Conservation (phyloP, 2,329 filamentous ascomycete genomes). For the Pestalotiopsis sp. region DNA sequence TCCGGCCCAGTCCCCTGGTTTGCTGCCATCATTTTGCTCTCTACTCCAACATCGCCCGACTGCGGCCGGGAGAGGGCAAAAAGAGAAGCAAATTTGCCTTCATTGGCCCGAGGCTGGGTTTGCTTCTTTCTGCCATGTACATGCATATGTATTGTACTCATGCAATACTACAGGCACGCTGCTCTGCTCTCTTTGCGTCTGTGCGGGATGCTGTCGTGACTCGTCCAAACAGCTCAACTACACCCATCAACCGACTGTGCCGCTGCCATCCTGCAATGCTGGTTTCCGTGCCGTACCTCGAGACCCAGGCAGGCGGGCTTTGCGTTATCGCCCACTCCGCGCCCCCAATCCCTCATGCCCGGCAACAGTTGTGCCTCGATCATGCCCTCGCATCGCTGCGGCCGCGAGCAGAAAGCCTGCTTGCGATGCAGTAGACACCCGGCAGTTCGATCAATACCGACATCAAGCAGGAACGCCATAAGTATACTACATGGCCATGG, state of each 20-base stretch:
- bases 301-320: not conserved
- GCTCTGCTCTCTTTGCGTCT: not conserved
- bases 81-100: conserved; percentile 9
- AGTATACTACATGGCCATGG: not conserved
- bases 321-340: not conserved
- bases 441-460: not conserved
- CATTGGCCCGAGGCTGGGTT: conserved; percentile 10
- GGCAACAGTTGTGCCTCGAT: not conserved
- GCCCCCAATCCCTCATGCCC: not conserved
- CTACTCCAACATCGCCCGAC: not conserved
- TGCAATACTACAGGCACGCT: not conserved
- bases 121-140: not conserved
- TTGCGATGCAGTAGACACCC: not conserved
- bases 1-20: not conserved
- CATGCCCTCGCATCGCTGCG: not conserved
- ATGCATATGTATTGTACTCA: not conserved
- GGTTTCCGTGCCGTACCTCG: conserved; percentile 3
- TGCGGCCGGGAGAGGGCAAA: not conserved
- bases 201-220: not conserved
- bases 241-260: conserved; percentile 1
- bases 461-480: not conserved
- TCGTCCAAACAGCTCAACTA: not conserved
- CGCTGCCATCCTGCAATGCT: not conserved
- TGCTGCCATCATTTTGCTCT: not conserved
- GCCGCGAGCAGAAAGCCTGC: not conserved